Evolutionary conservation across 805 yeast genomes (phyloP), one percentile per base, ranked within the genome.

Genomic region (Metschnikowia noctiluminum): DNA sequence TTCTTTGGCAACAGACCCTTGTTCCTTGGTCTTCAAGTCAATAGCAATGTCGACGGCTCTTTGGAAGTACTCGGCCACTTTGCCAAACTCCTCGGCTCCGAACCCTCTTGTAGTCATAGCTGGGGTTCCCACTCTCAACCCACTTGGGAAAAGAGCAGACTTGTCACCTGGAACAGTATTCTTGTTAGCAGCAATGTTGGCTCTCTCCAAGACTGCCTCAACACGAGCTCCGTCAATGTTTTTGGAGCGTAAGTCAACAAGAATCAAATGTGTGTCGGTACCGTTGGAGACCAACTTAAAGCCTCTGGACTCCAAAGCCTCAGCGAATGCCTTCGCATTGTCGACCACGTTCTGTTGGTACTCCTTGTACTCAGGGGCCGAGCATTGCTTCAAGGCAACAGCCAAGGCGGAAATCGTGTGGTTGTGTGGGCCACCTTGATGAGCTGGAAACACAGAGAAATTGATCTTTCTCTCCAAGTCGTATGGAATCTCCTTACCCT

Each of bases 351-450:
- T 80, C 64, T 80, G 71, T 74, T 92, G 98, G 76, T 92, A 92
- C 61, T 81, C 78, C 68, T 80, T 85, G 76, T 84, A 92, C 69
- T 89, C 97, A 35, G 96, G 96, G 41, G 92, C 78, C 45, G 81
- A 76, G 49, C 96, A 91, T 77, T 92, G 98, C 66, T 89, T 89
- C 63, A 92, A 80, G 35, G 98, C 98, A 49, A 90, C 92, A 31
- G 98, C 96, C 60, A 92, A 78, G 16, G 98, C 98, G 55, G 96
- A 83, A 64, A 92, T 92, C 61, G 98, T 92, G 73, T 92, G 97
- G 77, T 92, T 92, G 73, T 92, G 98, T 59, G 99, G 99, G 65
- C 99, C 99, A 77, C 99, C 99, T 78, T 92, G 99, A 71, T 92
- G 98, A 56, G 96, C 98, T 60, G 99, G 99, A 88, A 92, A 92